Base-by-base conservation (phyloP, 2,329 filamentous ascomycete genomes). In the Chaetomiaceae sp. region DNA sequence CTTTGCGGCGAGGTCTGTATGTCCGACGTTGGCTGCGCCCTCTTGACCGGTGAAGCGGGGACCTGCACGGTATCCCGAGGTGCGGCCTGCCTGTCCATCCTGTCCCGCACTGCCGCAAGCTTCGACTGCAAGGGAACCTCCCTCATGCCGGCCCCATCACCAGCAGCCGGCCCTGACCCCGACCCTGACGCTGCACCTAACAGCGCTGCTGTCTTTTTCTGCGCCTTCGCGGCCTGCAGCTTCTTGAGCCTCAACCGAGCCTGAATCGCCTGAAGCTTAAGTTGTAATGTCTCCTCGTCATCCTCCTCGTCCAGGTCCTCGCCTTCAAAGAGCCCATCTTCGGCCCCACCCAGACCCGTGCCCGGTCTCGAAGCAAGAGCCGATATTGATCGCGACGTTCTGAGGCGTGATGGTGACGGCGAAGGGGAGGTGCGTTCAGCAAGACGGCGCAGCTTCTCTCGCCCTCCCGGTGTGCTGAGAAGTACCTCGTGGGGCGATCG, bases 201-300 rank as follows among this genome's bases (percentile, higher is more conserved):
- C 40, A 48, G 50, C 20, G 55, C 44, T n/a, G 56, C 47, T 14
- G 54, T 52, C 35, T 48, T 58, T 35, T 55, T 60, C 55, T 61
- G 66, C 50, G 74, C 70, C 63, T 76, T 81, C 66, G 79, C 69
- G 63, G 84, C 85, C 66, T 93, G 87, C 13, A 97, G 72, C 63
- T 86, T 90, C 68, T 96, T 97, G 57, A 97, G 69, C 68, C 86
- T 93, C 46, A 97, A 71, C 54, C 86, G 85, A 6, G 91, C 89
- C 67, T 97, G 85, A 52, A 99, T 95, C 49, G 88, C 89, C 57
- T 91, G 84, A 5, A 97, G 73, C 65, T 95, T 85, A 55, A 99
- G 72, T 63, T 95, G 82, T 30, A 97, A 71, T 1, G 83, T 95
- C 72, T 97, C 91, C 67, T 96, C 92, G 60, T 95, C 91, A 6